Base-by-base conservation (phyloP, 2,329 filamentous ascomycete genomes). In the Trichoderma aggressivum region DNA sequence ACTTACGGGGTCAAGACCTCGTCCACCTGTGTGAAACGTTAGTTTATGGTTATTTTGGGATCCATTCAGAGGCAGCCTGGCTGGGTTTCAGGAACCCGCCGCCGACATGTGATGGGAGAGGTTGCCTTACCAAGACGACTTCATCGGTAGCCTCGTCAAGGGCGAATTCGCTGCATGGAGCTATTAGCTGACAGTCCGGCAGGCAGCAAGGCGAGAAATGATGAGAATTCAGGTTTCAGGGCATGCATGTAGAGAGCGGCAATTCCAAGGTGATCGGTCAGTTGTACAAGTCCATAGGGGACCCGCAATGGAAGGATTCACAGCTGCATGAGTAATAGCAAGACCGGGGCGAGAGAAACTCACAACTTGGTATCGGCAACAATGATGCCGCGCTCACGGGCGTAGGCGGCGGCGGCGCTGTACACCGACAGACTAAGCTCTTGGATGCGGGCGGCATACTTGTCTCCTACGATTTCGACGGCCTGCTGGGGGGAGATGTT, bases 401-500 rank as follows among this genome's bases (percentile, higher is more conserved):
- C 92, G 75, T 93, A 90, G 61, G 86, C 87, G 30, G 88, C 86
- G 0, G 89, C 92, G 26, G 77, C 75, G 34, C 74, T 77, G 77
- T 81, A 81, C 70, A 81, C 76, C 7, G 67, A 34, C 21, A 81
- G 74, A 7, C 79, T 77, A 55, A 81, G 75, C 61, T 76, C 74
- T 70, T 80, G 74, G 30, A 81, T 77, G 28, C 75, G 72, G 34
- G 79, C 79, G 71, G 77, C 77, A 56, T 81, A 78, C 61, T 75
- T 76, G 58, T 79, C 77, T 63, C 79, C 79, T 39, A 81, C 74
- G 65, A 80, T 75, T 76, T 86, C 82, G 65, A 79, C 84, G 75
- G 90, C 90, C 77, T 89, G 82, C 68, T 90, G 89, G 0, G 90
- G 91, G 71, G 89, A 88, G 75, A 97, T 97, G 82, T 97, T 97